Evolutionary conservation across 495 filamentous ascomycete species (phyloP), one percentile per base, ranked within the genome.

Genomic region (Astrothelium macrocarpum): DNA sequence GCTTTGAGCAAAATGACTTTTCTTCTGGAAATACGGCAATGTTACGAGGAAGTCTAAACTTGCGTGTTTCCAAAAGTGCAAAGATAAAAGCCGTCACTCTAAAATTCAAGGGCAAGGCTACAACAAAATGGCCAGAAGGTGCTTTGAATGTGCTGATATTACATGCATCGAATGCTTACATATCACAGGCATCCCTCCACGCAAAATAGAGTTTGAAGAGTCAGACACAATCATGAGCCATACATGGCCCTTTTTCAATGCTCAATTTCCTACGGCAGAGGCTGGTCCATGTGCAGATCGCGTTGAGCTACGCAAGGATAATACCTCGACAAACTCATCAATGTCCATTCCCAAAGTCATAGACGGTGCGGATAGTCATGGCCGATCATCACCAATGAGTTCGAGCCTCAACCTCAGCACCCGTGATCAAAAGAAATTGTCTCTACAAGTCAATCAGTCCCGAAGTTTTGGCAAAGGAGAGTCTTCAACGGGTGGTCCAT

Each of bases 111-210:
- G 94, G 93, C 20, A 87, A 87, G 71, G 87, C 91, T 1, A 85
- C 87, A 66, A 98, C 94, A 0, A 91, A 96, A 71, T 98, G 94
- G 94, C 94, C 95, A 25, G 94, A 98, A 79, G 94, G 87, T 89
- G 25, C 23, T 11, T 20, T 49, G 76, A 28, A 73, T 59, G 58
- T 28, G 62, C 62, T 29, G 10, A 59, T 23, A 49, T 18, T 20
- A 20, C n/a, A 3, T 36, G 12, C 1, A 39, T 1, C 36, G 5
- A 26, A n/a, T n/a, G 32, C 63, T 66, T 46, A 66, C n/a, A 14
- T 23, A 39, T 58, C 56, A 3, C 64, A 90, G 87, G 93, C 34
- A 96, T 98, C 25, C 95, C 94, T 5, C 95, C 94, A 1, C 82
- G 83, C 66, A 97, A 95, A 73, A 79, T 86, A 0, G 87, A 95